Evolutionary conservation across 345 rosid genomes (phyloP), one percentile per base, ranked within the genome.

Genomic region (Hirschfeldia incana): DNA sequence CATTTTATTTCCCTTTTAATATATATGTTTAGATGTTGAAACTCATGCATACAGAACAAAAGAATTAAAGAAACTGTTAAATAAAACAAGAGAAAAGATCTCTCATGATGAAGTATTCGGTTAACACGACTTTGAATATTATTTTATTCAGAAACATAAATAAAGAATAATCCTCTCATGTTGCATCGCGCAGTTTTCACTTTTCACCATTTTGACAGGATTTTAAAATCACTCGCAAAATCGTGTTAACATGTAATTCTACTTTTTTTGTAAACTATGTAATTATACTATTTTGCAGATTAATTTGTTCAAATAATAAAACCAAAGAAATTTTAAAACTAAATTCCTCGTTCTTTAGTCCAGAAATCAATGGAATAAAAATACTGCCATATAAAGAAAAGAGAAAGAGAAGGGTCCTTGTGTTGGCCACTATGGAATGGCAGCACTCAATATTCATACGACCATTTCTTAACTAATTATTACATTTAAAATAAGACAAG

Each of bases 11-110:
- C 44, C 68, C 4, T 15, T 67, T 78, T 72, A 21, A 21, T 21
- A 21, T 33, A 2, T 66, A 33, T 78, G 61, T 34, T 79, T 15
- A 60, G 57, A 79, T 67, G 78, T 79, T 73, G 58, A 79, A 78
- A 79, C 69, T 34, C 78, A 60, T 79, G 78, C 82, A 79, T 72
- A 66, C 66, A 65, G 13, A 65, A 72, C 76, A 30, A 78, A 65
- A 78, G 42, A 44, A 44, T 44, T 11, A 44, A 34, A 44, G n/a
- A 44, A 44, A 11, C 51, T 3, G 51, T 44, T 44, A 66, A 58
- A 46, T 11, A 46, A 46, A 46, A 4, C 15, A 13, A 46, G 53
- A 12, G 15, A 44, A 12, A 12, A 44, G 12, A 44, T 12, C 53
- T 44, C 5, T 44, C 53, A 12, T 11, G 53, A 11, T 44, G 53